These are phyloP conservation scores for Colletotrichum tabaci DNA, from an alignment of 2,329 filamentous ascomycete genomes.

Conservation along the genomic window DNA sequence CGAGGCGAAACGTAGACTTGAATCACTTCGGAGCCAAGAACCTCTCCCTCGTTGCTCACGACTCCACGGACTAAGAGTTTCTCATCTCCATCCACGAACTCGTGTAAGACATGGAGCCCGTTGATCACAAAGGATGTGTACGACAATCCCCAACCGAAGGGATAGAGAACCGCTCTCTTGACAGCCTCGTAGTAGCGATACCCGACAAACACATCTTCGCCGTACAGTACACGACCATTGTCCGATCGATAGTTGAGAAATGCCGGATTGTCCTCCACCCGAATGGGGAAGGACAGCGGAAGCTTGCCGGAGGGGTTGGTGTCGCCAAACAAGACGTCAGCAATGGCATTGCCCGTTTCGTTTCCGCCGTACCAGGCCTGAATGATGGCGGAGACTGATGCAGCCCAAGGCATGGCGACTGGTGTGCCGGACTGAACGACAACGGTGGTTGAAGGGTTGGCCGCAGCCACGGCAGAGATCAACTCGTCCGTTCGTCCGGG, in stretches of 20 bases:
- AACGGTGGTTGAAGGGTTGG: slow-evolving; percentile 68
- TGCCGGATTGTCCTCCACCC: slow-evolving; percentile 74
- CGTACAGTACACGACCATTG: slow-evolving; percentile 75
- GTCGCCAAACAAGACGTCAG: slow-evolving; percentile 46
- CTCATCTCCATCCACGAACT: background rate
- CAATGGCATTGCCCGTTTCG: slow-evolving; percentile 45
- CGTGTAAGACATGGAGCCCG: slow-evolving; percentile 51
- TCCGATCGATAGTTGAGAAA: slow-evolving; percentile 79
- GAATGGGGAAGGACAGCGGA: slow-evolving; percentile 77
- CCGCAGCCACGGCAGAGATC: slow-evolving; percentile 67
- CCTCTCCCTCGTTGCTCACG: background rate
- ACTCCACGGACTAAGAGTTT: background rate
- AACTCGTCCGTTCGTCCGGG: slow-evolving; percentile 72
- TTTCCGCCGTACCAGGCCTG: slow-evolving; percentile 50
- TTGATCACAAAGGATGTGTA: slow-evolving; percentile 71
- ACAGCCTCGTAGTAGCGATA: slow-evolving; percentile 77
- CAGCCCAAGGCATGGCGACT: slow-evolving; percentile 62
- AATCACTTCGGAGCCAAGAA: slow-evolving; percentile 11
- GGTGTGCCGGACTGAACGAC: slow-evolving; percentile 74
- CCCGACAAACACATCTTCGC: slow-evolving; percentile 80
- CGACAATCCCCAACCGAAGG: slow-evolving; percentile 78
- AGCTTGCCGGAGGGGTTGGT: slow-evolving; percentile 72
- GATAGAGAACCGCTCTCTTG: slow-evolving; percentile 67
- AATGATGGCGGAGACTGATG: slow-evolving; percentile 56
- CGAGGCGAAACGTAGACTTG: slow-evolving; percentile 59